Base-by-base conservation (phyloP, 176 grass and related monocot species). In the Thalia dealbata region DNA sequence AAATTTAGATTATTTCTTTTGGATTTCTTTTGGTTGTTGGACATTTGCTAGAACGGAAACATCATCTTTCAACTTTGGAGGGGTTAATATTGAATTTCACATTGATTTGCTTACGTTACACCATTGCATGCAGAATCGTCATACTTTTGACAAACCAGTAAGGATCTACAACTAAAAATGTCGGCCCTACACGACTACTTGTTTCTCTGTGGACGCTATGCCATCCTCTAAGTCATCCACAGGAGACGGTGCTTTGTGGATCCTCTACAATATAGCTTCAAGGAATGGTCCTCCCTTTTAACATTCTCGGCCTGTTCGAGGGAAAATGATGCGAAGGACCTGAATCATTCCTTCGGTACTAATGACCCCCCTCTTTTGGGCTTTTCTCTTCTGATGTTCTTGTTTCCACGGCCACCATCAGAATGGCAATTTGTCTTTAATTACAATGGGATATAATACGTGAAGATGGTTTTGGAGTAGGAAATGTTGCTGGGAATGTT, bases 151-250 rank as follows among this genome's bases (percentile, higher is more conserved):
- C 76, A 96, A 88, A 71, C 81, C 88, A 42, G 83, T 91, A 73
- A 91, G 76, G 75, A 91, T 96, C 81, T 91, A 88, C 69, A 96
- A 96, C 55, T 96, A 84, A 71, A 54, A 2, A 19, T 58, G 54
- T 4, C 19, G 25, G 24, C 51, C 81, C 72, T 13, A 44, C 56
- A 18, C 22, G 15, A 22, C 52, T 50, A 44, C 7, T 23, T 58
- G 54, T 58, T 58, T 22, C 16, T 58, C 19, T n/a, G 15, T 23
- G 16, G 54, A 58, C n/a, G 54, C 3, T 19, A 58, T 58, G 54
- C 54, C 54, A 58, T 58, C 22, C 21, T 0, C 54, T 19, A 23
- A 58, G 54, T 58, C 19, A 1, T 7, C 9, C 3, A 58, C 9
- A 58, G 54, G 54, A 58, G 54, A 58, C 3, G 16, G 8, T 21